Conservation (phyloP, 2,329 filamentous ascomycete genomes). For the Cephalotrichum gorgonifer region DNA sequence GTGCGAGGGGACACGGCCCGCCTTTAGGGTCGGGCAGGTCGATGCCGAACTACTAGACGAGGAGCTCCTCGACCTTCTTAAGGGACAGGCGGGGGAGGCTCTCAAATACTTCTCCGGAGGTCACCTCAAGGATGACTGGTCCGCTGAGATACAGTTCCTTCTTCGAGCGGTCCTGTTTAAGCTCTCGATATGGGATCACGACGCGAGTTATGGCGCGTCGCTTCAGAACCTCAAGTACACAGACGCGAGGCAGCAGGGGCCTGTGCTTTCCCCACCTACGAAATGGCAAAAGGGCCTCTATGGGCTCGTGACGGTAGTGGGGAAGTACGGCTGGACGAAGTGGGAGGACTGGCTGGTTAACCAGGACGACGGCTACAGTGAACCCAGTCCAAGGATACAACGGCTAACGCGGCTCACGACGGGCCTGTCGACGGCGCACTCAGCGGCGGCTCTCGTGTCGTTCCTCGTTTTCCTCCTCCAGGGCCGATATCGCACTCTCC, state of each 20-base stretch:
- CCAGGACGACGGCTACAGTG: conserved; percentile 64
- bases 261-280: conserved; percentile 60
- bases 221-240: conserved; percentile 86
- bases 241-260: conserved; percentile 60
- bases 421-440: conserved; percentile 61
- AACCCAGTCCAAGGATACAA: conserved; percentile 38
- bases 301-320: conserved; percentile 75
- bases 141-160: conserved; percentile 69
- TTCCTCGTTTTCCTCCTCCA: conserved; percentile 89
- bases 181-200: conserved; percentile 90
- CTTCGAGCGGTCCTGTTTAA: conserved; percentile 82
- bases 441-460: conserved; percentile 69
- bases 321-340: conserved; percentile 81
- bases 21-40: conserved; percentile 89
- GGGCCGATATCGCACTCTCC: conserved; percentile 80
- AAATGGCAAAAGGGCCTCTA: conserved; percentile 76
- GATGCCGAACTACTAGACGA: conserved; percentile 93
- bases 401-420: conserved; percentile 61
- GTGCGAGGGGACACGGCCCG: conserved; percentile 69
- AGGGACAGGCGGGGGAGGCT: conserved; percentile 75
- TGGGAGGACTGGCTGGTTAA: conserved; percentile 82
- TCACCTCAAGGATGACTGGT: conserved; percentile 75
- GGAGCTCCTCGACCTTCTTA: conserved; percentile 77
- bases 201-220: conserved; percentile 87
- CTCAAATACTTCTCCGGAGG: conserved; percentile 74